Conservation (phyloP, 163 green algal genomes). For the Scenedesmus sp. region DNA sequence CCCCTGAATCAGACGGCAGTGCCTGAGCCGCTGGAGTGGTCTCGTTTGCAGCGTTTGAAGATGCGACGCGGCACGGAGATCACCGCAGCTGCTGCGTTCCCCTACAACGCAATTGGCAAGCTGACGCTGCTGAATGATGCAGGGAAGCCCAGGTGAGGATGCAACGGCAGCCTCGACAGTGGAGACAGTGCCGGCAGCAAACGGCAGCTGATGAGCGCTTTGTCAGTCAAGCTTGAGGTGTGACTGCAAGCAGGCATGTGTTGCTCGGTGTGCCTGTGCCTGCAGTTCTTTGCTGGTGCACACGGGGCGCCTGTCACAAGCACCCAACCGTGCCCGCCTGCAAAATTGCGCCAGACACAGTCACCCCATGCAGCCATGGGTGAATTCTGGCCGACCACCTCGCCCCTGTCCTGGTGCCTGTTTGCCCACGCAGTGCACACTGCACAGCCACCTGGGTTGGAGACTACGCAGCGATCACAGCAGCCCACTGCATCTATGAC, state of each 20-base stretch:
- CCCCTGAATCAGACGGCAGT: background rate
- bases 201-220: background rate
- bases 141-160: background rate
- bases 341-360: no score
- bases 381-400: background rate
- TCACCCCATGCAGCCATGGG: no score
- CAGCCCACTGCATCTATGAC: conserved; percentile 2
- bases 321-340: no score
- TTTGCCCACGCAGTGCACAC: background rate
- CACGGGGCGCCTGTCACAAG: no score
- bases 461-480: background rate
- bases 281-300: no score
- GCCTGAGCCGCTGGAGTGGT: background rate
- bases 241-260: no score
- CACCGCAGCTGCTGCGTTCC: background rate
- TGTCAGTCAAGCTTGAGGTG: no score
- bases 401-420: background rate
- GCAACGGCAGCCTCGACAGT: background rate
- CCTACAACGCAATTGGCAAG: background rate
- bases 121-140: background rate
- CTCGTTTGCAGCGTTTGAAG: background rate
- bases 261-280: no score
- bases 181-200: background rate
- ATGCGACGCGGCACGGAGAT: background rate
- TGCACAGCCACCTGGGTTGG: background rate